Conservation (phyloP, 257 asterid genomes). For the Misopates orontium region DNA sequence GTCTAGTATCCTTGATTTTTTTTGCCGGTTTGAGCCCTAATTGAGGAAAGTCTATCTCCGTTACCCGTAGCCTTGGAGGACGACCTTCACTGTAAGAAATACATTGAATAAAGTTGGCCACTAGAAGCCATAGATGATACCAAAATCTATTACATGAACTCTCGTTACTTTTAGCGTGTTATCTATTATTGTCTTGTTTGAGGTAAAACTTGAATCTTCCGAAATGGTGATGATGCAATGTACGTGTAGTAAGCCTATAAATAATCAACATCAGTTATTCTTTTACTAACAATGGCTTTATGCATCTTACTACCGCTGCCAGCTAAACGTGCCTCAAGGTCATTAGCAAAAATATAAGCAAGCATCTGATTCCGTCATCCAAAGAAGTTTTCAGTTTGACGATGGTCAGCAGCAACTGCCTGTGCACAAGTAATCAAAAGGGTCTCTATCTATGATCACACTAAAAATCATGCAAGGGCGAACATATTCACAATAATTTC, state of each 20-base stretch:
- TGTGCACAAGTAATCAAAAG: conserved; percentile 57
- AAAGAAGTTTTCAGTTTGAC: conserved; percentile 32
- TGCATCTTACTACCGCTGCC: conserved; percentile 52
- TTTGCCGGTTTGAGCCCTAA: conserved; percentile 58
- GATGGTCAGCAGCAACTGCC: conserved; percentile 55
- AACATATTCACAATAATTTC: no score
- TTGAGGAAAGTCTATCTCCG: conserved; percentile 56
- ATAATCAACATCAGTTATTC: conserved; percentile 40
- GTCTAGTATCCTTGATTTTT: conserved; percentile 52
- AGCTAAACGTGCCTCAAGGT: conserved; percentile 55
- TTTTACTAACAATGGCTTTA: conserved; percentile 36
- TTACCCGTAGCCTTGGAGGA: conserved; percentile 55
- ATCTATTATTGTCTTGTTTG: conserved; percentile 38
- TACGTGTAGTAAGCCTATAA: conserved; percentile 46
- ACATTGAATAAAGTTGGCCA: conserved; percentile 47
- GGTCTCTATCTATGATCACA: no score
- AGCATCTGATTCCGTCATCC: conserved; percentile 57
- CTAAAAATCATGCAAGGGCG: no score
- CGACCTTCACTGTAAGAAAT: conserved; percentile 44
- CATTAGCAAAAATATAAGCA: conserved; percentile 45
- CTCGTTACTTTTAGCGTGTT: conserved; percentile 32
- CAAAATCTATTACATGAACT: conserved; percentile 52
- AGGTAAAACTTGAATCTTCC: conserved; percentile 36
- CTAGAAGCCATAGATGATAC: conserved; percentile 52
- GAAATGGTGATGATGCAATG: conserved; percentile 49